Percentiles rank a stretch among this genome's conserved stretches.
Evolutionary conservation across 345 rosid genomes (phyloP).

Genomic region (Hirschfeldia incana): DNA sequence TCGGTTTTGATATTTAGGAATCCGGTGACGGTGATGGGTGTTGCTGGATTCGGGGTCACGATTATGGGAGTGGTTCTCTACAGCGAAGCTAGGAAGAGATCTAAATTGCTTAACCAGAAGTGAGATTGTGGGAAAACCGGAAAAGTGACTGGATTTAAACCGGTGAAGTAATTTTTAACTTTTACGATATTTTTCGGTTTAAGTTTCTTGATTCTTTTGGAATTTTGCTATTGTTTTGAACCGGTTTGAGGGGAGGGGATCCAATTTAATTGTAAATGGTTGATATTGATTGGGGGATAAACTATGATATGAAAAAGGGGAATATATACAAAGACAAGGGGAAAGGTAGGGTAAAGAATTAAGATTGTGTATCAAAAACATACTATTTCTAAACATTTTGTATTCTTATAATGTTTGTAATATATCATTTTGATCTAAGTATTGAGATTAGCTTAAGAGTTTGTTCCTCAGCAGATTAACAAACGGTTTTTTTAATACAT

Average conservation of each 20-base stretch:
- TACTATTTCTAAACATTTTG: background rate
- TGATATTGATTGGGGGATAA: constrained; percentile 24
- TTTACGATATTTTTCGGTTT: constrained; percentile 31
- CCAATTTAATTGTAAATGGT: constrained; percentile 37
- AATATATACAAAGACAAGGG: too few species aligned
- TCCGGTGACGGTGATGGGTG: constrained; percentile 93
- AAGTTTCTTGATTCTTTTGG: constrained; percentile 44
- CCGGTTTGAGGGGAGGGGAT: constrained; percentile 30
- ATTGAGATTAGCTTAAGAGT: background rate
- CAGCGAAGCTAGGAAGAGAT: constrained; percentile 99
- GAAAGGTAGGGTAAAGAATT: constrained; percentile 14
- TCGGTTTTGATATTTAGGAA: constrained; percentile 90
- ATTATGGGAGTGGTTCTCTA: constrained; percentile 97
- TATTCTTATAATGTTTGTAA: background rate
- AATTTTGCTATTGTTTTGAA: constrained; percentile 30
- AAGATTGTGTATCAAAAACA: background rate
- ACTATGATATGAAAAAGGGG: background rate
- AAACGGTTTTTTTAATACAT: background rate
- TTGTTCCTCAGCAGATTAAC: background rate
- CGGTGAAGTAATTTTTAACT: constrained; percentile 37
- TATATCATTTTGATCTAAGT: background rate
- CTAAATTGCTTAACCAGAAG: constrained; percentile 58
- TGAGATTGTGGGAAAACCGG: background rate
- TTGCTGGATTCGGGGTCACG: constrained; percentile 84
- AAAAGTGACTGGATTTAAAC: background rate